Conservation (phyloP, 1,284 basidiomycete species). For the Ustilago shanxiensis region DNA sequence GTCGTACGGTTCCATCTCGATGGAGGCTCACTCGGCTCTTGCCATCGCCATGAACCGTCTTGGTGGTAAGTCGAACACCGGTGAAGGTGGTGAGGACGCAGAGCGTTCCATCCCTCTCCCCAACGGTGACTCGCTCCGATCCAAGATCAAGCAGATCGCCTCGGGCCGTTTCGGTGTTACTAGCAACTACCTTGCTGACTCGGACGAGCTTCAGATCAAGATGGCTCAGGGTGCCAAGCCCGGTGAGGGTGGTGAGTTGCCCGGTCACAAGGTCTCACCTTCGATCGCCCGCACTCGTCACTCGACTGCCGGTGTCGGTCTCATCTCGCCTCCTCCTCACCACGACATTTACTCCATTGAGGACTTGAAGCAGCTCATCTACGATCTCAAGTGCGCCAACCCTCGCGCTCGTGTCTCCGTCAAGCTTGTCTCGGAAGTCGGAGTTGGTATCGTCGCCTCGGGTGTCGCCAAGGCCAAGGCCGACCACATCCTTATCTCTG, state of each 20-base stretch:
- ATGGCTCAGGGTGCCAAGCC: constrained; percentile 69
- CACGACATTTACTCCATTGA: constrained; percentile 69
- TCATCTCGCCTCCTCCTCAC: constrained; percentile 66
- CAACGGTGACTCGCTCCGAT: constrained; percentile 67
- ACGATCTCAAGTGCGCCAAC: constrained; percentile 68
- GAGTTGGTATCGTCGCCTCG: constrained; percentile 66
- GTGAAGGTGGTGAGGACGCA: constrained; percentile 68
- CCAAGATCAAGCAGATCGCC: constrained; percentile 69
- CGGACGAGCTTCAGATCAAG: constrained; percentile 69
- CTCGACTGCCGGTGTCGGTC: constrained; percentile 66
- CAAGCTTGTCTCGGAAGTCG: constrained; percentile 68
- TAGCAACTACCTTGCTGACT: constrained; percentile 65
- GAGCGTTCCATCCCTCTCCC: constrained; percentile 68
- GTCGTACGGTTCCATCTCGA: constrained; percentile 69
- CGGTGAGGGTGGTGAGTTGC: constrained; percentile 68
- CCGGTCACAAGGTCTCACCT: constrained; percentile 67
- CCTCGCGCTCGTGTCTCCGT: constrained; percentile 64
- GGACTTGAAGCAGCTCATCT: constrained; percentile 68
- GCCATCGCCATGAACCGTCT: constrained; percentile 69
- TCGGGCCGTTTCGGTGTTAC: constrained; percentile 68
- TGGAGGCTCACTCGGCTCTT: constrained; percentile 66
- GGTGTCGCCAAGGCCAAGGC: constrained; percentile 69
- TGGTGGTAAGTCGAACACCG: constrained; percentile 68
- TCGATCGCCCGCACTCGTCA: constrained; percentile 68
- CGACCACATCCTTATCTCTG: constrained; percentile 66